Percentiles rank a stretch among this genome's conserved stretches.
Conservation (phyloP, 2,329 filamentous ascomycete species). For the Aspergillus pseudoterreus region DNA sequence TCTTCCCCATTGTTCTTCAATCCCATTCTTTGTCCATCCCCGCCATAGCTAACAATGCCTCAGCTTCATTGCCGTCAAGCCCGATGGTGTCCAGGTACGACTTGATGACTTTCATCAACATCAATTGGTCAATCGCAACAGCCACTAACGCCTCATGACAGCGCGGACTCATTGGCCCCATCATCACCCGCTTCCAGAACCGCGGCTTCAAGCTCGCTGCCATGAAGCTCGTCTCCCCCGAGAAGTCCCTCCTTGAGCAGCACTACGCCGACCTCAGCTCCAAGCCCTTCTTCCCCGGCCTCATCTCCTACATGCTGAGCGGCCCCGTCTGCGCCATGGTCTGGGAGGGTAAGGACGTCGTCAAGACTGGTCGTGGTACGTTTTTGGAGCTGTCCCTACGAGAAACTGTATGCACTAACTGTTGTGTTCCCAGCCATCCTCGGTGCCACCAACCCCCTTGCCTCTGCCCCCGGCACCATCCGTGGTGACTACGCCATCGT, state of each 20-base stretch:
- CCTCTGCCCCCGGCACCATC: constrained; percentile 94
- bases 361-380: constrained; percentile 94
- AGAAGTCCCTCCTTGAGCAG: constrained; percentile 94
- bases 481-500: constrained; percentile 86
- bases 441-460: constrained; percentile 97
- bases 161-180: constrained; percentile 96
- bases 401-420: constrained; percentile 10
- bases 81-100: constrained; percentile 93
- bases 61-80: constrained; percentile 99
- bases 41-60: constrained; percentile 29
- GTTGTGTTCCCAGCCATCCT: constrained; percentile 63
- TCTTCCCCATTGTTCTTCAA: constrained; percentile 3
- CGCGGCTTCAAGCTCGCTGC: constrained; percentile 98
- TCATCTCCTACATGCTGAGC: constrained; percentile 94
- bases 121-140: constrained; percentile 2
- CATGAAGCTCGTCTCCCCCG: constrained; percentile 88
- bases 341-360: constrained; percentile 97
- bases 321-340: constrained; percentile 99
- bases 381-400: constrained; percentile 19
- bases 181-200: constrained; percentile 97
- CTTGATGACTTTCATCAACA: not conserved
- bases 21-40: constrained; percentile 1
- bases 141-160: constrained; percentile 41
- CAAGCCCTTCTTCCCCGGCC: constrained; percentile 96
- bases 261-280: constrained; percentile 91